Base-by-base conservation (phyloP, 1,284 basidiomycete species). In the Phellinidium pouzarii region DNA sequence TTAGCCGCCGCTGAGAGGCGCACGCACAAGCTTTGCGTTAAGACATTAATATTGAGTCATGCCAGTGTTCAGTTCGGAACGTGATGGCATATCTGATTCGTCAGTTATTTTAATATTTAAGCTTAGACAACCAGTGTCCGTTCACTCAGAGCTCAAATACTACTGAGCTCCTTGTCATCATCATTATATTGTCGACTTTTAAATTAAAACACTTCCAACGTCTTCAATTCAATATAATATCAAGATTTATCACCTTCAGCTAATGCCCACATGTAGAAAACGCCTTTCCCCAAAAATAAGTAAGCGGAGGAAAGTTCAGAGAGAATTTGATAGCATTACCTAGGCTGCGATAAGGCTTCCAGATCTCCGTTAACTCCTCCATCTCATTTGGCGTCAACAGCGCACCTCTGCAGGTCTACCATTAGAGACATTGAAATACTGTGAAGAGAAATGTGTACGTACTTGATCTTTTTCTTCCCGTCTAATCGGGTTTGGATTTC, bases 391-490 rank as follows among this genome's bases (percentile, higher is more conserved):
- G 88, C 0, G 87, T 86, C 54, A 94, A 71, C 57, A 92, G 77
- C 2, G 80, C 81, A 25, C 87, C 87, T 62, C 88, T 91, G 59
- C 55, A 58, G 31, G 14, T 34, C 14, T 8, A 14, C 2, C 31
- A 45, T 29, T 9, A 12, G n/a, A 34, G 29, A 22, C 29, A 36
- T 36, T 26, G 25, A 11, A 19, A 43, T 9, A 26, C 38, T 29
- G 50, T 31, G 26, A 17, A 34, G 36, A 14, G 14, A 42, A 42
- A 22, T 44, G 3, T 38, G 3, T 31, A 63, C 77, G 63, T 66
- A 90, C 87, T 91, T 92, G 59, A 84, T 74, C 69, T 91, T 91
- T 61, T 87, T 90, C 73, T 92, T 93, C 26, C 86, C 84, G 17
- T 74, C 73, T 53, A 92, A 64, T 20, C 91, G 72, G 50, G 73